These are phyloP conservation scores for Ogataea henricii DNA, from an alignment of 805 yeast species.

Conservation along the genomic window DNA sequence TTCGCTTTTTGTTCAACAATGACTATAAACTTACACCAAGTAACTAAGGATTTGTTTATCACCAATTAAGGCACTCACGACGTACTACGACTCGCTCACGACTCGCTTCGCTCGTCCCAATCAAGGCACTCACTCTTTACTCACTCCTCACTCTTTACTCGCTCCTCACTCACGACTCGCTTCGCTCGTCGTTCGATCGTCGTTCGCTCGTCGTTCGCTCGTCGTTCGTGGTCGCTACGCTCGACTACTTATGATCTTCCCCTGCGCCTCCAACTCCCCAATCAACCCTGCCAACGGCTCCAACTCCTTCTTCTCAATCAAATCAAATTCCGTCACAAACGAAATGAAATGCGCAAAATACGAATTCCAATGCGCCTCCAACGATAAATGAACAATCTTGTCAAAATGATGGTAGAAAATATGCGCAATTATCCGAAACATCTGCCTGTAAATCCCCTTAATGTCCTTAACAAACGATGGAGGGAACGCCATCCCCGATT, in stretches of 20 bases:
- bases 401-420: constrained; percentile 94
- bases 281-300: constrained; percentile 78
- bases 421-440: constrained; percentile 95
- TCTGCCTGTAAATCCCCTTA: constrained; percentile 84
- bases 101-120: too few relatives aligned
- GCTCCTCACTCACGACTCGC: too few relatives aligned
- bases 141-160: too few relatives aligned
- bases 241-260: constrained; percentile 73
- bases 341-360: constrained; percentile 93
- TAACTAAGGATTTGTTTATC: too few relatives aligned
- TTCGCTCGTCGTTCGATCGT: too few relatives aligned
- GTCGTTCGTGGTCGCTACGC: too few relatives aligned
- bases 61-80: too few relatives aligned
- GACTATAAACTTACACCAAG: too few relatives aligned
- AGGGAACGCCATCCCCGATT: constrained; percentile 87
- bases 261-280: constrained; percentile 79
- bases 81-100: too few relatives aligned
- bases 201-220: neutral
- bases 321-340: constrained; percentile 78
- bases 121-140: too few relatives aligned
- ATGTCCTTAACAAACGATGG: constrained; percentile 79
- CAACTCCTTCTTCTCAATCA: constrained; percentile 77
- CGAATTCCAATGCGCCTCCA: constrained; percentile 98
- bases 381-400: constrained; percentile 81
- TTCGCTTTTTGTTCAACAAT: too few relatives aligned